These are phyloP conservation scores for Schrenkiella parvula DNA, from an alignment of 345 rosid species.

Conservation along the genomic window DNA sequence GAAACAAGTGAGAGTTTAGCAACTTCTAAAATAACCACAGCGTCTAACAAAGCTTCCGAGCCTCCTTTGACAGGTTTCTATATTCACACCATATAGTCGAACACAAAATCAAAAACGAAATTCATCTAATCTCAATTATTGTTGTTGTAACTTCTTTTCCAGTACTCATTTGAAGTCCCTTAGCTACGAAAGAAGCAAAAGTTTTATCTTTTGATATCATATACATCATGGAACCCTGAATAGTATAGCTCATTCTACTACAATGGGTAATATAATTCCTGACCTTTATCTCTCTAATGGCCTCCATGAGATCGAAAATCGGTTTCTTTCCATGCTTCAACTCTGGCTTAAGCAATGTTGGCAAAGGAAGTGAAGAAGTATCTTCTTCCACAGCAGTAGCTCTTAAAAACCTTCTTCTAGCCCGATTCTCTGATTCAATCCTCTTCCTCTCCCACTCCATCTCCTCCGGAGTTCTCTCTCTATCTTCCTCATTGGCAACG, in stretches of 20 bases:
- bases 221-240: neutral
- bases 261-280: neutral
- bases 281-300: slow-evolving; percentile 86
- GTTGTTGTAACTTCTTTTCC: neutral
- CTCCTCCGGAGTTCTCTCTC: slow-evolving; percentile 32
- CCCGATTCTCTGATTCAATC: slow-evolving; percentile 36
- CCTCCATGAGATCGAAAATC: slow-evolving; percentile 74
- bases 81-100: neutral
- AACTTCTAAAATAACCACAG: neutral
- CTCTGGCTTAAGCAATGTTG: slow-evolving; percentile 55
- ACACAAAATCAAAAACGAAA: neutral
- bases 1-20: neutral
- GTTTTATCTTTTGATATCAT: neutral
- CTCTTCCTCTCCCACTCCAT: slow-evolving; percentile 38
- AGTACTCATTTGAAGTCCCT: neutral
- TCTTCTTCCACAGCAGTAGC: slow-evolving; percentile 43
- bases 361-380: slow-evolving; percentile 52
- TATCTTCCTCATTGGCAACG: slow-evolving; percentile 21
- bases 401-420: slow-evolving; percentile 36
- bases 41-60: neutral
- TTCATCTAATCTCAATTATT: neutral
- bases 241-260: neutral
- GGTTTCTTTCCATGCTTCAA: slow-evolving; percentile 53
- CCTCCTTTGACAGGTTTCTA: neutral
- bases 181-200: neutral